phyloP scores from a whole-genome alignment of 805 yeast genomes.

The Nematodospora valgi region DNA sequence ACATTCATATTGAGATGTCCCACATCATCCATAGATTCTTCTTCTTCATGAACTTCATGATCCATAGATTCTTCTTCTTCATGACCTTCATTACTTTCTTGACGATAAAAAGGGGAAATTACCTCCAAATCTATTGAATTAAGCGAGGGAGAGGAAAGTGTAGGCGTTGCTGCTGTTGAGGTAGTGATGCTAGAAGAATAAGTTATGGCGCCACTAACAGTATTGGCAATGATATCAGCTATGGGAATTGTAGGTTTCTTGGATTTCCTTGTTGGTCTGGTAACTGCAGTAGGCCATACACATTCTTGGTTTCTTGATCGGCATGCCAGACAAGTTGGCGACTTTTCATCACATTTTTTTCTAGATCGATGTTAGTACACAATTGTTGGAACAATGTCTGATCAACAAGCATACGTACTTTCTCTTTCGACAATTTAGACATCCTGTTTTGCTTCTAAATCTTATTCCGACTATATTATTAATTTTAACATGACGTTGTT shows the following conservation, averaged over 20 bases:
- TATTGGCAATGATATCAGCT: too few species aligned
- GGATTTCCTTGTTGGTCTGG: not conserved
- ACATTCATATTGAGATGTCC: slow-evolving; percentile 7
- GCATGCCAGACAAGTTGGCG: slow-evolving; percentile 3
- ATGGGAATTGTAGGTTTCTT: not conserved
- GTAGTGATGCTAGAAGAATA: too few species aligned
- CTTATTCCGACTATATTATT: slow-evolving; percentile 2
- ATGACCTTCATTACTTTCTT: not conserved
- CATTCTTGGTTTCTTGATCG: slow-evolving; percentile 4
- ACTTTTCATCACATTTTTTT: slow-evolving; percentile 4
- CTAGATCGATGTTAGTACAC: slow-evolving; percentile 1
- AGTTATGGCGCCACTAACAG: too few species aligned
- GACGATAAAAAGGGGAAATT: not conserved
- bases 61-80: not conserved
- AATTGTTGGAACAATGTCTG: too few species aligned
- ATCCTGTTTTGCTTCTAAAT: slow-evolving; percentile 3
- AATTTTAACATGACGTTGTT: slow-evolving; percentile 2
- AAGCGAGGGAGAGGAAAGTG: too few species aligned
- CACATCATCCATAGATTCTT: slow-evolving; percentile 6
- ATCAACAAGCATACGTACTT: slow-evolving; percentile 1
- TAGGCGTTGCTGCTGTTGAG: too few species aligned
- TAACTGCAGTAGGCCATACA: slow-evolving; percentile 1
- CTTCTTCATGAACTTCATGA: slow-evolving; percentile 1
- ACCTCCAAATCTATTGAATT: not conserved
- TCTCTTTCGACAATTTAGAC: slow-evolving; percentile 6